Evolutionary conservation across 1,284 basidiomycete genomes (phyloP).

Genomic region (Athelia sp.): DNA sequence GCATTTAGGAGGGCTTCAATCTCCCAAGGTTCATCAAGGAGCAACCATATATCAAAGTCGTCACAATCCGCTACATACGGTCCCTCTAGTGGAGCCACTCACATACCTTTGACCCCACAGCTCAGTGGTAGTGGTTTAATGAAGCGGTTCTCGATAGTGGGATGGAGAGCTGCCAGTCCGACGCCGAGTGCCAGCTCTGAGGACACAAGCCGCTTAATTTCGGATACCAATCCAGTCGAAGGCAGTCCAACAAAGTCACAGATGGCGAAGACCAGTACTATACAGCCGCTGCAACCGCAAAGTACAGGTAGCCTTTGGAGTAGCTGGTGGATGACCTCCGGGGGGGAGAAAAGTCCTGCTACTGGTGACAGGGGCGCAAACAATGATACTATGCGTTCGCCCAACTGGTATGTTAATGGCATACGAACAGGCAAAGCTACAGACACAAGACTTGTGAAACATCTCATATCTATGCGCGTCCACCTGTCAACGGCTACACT

Average conservation of each 20-base stretch:
- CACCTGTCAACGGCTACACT: conserved; percentile 81
- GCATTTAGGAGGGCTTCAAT: conserved; percentile 27
- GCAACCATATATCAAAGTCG: conserved; percentile 18
- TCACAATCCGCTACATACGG: conserved; percentile 52
- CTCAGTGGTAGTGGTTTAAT: conserved; percentile 67
- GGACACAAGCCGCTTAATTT: conserved; percentile 30
- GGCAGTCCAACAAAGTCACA: conserved; percentile 14
- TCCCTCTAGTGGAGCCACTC: conserved; percentile 46
- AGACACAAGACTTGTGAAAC: conserved; percentile 66
- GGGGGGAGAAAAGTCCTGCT: conserved; percentile 37
- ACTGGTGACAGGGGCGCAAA: conserved; percentile 26
- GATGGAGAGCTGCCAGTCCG: conserved; percentile 47
- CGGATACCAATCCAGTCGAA: conserved; percentile 28
- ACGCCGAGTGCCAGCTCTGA: conserved; percentile 27
- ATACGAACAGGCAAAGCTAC: conserved; percentile 46
- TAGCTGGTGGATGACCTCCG: conserved; percentile 68
- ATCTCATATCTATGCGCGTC: conserved; percentile 80
- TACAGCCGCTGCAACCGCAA: conserved; percentile 50
- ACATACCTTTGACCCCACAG: conserved; percentile 62
- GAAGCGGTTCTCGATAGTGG: conserved; percentile 69
- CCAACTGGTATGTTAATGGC: conserved; percentile 58
- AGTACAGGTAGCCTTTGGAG: conserved; percentile 71
- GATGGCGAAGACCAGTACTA: conserved; percentile 27
- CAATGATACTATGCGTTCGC: conserved; percentile 39
- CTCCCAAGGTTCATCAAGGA: conserved; percentile 19